A percentile compares a stretch with the other conserved stretches of the same genome.
Evolutionary conservation across 345 rosid genomes (phyloP).

Genomic region (Euphorbia pulcherrima): DNA sequence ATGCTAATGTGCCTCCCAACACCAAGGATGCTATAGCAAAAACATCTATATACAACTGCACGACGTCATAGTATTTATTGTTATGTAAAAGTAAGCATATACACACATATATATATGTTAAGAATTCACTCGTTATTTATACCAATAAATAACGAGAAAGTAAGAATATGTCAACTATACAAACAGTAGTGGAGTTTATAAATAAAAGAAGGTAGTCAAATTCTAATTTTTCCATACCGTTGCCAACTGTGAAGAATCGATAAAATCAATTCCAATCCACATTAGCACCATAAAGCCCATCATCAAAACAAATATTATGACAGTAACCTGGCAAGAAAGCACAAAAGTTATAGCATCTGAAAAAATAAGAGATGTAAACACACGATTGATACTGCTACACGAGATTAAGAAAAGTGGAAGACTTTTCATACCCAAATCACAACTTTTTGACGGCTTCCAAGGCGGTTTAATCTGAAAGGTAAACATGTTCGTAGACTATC

Average conservation of each 20-base stretch:
- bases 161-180: conserved; percentile 3
- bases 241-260: conserved; percentile 43
- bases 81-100: no score
- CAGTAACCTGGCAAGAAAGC: conserved; percentile 36
- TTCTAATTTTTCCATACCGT: conserved; percentile 35
- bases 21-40: conserved; percentile 40
- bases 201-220: conserved; percentile 11
- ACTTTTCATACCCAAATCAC: conserved; percentile 50
- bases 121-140: neutral
- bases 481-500: conserved; percentile 42
- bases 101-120: neutral
- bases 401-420: conserved; percentile 3
- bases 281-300: conserved; percentile 48
- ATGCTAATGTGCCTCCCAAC: conserved; percentile 55
- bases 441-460: conserved; percentile 62
- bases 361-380: neutral
- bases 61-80: conserved; percentile 10
- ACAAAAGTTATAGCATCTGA: conserved; percentile 4
- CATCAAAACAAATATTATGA: conserved; percentile 40
- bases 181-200: neutral
- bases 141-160: neutral
- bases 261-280: conserved; percentile 44
- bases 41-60: conserved; percentile 50
- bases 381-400: neutral
- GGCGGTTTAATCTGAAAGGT: conserved; percentile 44